Base-by-base conservation (phyloP, 495 filamentous ascomycete genomes). In the Annulohypoxylon bovei region DNA sequence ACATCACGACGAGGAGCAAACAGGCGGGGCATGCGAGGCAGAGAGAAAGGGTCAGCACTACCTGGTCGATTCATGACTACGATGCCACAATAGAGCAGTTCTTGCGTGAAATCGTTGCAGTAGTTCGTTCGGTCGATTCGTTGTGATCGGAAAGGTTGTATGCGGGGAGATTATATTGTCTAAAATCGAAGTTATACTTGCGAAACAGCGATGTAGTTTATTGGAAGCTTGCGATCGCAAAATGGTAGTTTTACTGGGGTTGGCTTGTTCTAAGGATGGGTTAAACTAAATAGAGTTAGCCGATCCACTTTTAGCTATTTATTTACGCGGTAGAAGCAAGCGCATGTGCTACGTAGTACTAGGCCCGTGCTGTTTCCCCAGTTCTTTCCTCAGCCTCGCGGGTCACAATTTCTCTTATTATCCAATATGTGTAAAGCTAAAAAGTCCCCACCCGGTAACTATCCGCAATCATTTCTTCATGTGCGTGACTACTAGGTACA, bases 61-160 rank as follows among this genome's bases (percentile, higher is more conserved):
- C 85, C 85, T 87, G 83, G 81, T 76, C 85, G 81, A 79, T 87
- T 87, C 85, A 87, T 87, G 75, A 79, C 82, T 75, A 64, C 32
- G 53, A 67, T 71, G 64, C 39, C 61, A 54, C 59, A 47, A 37
- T 55, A 25, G 40, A 70, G 62, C 62, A 39, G 23, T 63, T 59
- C 20, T 64, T 39, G 22, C 39, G 23, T 62, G 49, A 46, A 33
- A 39, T 55, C 60, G 40, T 27, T 55, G 28, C 14, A n/a, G 32
- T 33, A 27, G 28, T 68, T 68, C 32, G 18, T n/a, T 65, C n/a
- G 46, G 6, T 66, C 32, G 53, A 30, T 23, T 65, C 59, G 63
- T 39, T 22, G 71, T 62, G 33, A 11, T 65, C 33, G 71, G 37
- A 32, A 32, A 32, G 46, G 56, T 25, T 58, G 39, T 35, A 44